Percentiles rank a stretch among this genome's conserved stretches.
phyloP scores from a whole-genome alignment of 805 yeast species.

The Candida vartiovaarae region DNA sequence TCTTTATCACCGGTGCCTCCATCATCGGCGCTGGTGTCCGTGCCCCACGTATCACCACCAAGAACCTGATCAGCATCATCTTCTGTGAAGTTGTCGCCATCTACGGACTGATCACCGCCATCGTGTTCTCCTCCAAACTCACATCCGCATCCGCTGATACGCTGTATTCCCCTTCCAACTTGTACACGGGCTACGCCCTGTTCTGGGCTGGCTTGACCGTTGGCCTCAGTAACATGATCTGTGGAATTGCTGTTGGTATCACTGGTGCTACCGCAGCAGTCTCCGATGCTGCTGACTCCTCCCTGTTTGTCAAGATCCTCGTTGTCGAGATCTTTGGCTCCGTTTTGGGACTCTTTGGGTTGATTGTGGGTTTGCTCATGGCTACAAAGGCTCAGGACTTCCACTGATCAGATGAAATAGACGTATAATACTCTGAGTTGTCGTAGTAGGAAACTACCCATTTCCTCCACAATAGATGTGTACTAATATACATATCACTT shows the following conservation, averaged over 20 bases:
- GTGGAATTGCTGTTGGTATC: conserved; percentile 96
- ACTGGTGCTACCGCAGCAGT: conserved; percentile 99
- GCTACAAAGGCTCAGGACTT: conserved; percentile 92
- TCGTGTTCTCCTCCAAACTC: conserved; percentile 90
- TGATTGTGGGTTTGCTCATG: conserved; percentile 95
- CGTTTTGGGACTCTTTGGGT: conserved; percentile 90
- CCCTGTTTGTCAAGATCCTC: conserved; percentile 89
- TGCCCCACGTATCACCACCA: conserved; percentile 95
- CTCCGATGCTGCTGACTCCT: conserved; percentile 94
- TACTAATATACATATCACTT: conserved; percentile 2
- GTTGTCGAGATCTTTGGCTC: conserved; percentile 98
- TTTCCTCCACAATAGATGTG: too few relatives aligned
- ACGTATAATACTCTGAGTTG: neutral
- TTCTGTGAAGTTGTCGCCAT: conserved; percentile 99
- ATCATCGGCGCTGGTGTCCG: conserved; percentile 97
- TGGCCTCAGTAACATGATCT: conserved; percentile 84
- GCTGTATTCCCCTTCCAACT: conserved; percentile 70
- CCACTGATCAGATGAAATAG: conserved; percentile 31
- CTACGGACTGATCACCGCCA: conserved; percentile 95
- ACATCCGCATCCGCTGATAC: conserved; percentile 55
- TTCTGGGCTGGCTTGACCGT: conserved; percentile 99
- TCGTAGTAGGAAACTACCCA: too few relatives aligned
- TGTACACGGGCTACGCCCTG: conserved; percentile 90
- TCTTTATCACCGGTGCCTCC: conserved; percentile 90
- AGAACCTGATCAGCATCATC: conserved; percentile 91